Base-by-base conservation (phyloP, 768 basidiomycete species). In the Mycena albidolilacea region DNA sequence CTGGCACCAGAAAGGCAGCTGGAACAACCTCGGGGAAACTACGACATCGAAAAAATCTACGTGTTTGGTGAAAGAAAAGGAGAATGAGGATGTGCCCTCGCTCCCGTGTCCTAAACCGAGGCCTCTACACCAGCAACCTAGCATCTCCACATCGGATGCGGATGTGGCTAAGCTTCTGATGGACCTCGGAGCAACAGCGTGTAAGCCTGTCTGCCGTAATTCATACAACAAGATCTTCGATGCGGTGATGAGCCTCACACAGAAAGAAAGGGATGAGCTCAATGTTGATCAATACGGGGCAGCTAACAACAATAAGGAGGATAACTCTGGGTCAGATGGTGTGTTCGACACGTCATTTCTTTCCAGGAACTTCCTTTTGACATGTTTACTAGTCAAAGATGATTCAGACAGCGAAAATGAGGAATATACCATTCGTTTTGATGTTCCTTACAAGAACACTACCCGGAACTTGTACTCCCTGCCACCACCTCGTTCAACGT, bases 111-210 rank as follows among this genome's bases (percentile, higher is more conserved):
- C 58, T 6, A 62, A 46, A 23, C 61, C 61, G 4, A 62, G 15
- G 23, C 61, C 61, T 3, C 41, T 46, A 9, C 6, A 21, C 12
- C 46, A 62, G 61, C 21, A 62, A 14, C n/a, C 61, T 10, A 62
- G 61, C 17, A 43, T 62, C 4, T 62, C 61, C 15, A 3, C 9
- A 30, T 62, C 61, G 46, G 61, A 62, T 46, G 37, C 43, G 12
- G 61, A 62, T 23, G 61, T 43, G 9, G 61, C 61, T 5, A 21
- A 62, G 21, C 43, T 62, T 23, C 21, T 48, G 35, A 62, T 62
- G 43, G 61, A 43, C 9, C n/a, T 62, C 3, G 61, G 61, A 21
- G n/a, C n/a, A 44, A 21, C 43, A 23, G 30, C 30, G 30, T 3
- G 30, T 30, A 30, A 30, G 30, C 30, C 30, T 30, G 30, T 30